Base-by-base conservation (phyloP, 371 early-diverging fungal species). In the Catenaria anguillulae region DNA sequence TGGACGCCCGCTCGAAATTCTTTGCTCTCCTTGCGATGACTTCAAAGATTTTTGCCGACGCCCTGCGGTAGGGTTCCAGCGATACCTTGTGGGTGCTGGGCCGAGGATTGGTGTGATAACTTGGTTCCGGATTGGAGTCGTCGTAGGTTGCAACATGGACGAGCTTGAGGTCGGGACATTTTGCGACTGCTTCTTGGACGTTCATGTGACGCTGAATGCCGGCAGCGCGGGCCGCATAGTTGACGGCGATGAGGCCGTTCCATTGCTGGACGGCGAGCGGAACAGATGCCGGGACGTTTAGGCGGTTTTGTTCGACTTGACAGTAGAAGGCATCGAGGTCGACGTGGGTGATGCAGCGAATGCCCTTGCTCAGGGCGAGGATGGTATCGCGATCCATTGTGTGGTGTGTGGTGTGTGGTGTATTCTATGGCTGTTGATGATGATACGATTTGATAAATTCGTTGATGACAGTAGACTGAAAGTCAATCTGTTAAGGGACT, bases 191-290 rank as follows among this genome's bases (percentile, higher is more conserved):
- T 56, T 85, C 84, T 17, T 64, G 65, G 2, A 78, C 72, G 4
- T 72, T 75, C 48, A 70, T 67, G 29, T 73, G 73, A 43, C 58
- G 71, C 26, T 71, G 64, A 4, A 82, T 71, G 8, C 81, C 81
- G 29, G 68, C 67, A 48, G 71, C 70, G 26, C 79, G 73, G 2
- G 84, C 84, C 26, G 81, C 68, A 65, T 84, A 81, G 66, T 82
- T 81, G 34, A 82, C 82, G 72, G 56, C 17, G n/a, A 45, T 24
- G 33, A 94, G 72, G 5, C 80, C 79, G 34, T 85, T 73, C 96
- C 96, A 96, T 70, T 96, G 95, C 67, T 88, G 90, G 13, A 91
- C 90, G 2, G 84, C 90, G 4, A 88, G 65, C 8, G 94, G 94
- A 13, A 73, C 65, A 55, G 82, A 81, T 1, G 78, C 64, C 13